Evolutionary conservation across 192 early-diverging fungal species (phyloP), one percentile per base, ranked within the genome.

Genomic region (Globomyces pollinis-pini): DNA sequence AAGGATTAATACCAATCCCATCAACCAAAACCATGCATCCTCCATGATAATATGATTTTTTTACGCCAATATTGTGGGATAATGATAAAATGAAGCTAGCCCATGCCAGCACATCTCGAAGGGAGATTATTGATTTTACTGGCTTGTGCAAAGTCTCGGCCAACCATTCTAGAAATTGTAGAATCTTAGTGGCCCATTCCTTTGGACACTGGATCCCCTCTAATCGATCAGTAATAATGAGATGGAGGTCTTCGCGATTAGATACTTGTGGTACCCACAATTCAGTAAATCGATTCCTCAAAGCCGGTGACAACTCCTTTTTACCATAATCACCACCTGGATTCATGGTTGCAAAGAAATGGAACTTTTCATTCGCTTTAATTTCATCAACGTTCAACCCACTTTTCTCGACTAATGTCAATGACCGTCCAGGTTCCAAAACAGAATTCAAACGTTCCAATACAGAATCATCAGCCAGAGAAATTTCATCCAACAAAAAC

Each of bases 311-410:
- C 13, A 99, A 80, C 67, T 99, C 96, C 63, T 95, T 95, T 72
- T 99, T 99, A 36, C 96, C 96, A 67, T 94, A 96, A 68, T 99
- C 96, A 41, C 96, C 96, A 33, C 96, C 96, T 2, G 96, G 96
- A 70, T 99, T 99, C 96, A 99, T 99, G 1, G 96, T 99, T 1
- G 96, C 94, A 13, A 96, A 70, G 69, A 99, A 96, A 50, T 85
- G 84, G 72, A 99, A 99, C 8, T 79, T 81, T 3, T 73, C 66
- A 5, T 59, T 66, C 0, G 79, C 93, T 8, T 69, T 67, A 47
- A 95, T 71, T 30, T 86, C 81, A 58, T 88, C 84, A 32, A 92
- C 74, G 49, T 86, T 73, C 1, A 68, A 57, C 18, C 88, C 84
- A 16, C 87, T 87, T 54, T 94, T 91, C 68, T 99, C 96, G 16